Evolutionary conservation across 345 rosid species (phyloP).

Genomic region (Alliaria petiolata): DNA sequence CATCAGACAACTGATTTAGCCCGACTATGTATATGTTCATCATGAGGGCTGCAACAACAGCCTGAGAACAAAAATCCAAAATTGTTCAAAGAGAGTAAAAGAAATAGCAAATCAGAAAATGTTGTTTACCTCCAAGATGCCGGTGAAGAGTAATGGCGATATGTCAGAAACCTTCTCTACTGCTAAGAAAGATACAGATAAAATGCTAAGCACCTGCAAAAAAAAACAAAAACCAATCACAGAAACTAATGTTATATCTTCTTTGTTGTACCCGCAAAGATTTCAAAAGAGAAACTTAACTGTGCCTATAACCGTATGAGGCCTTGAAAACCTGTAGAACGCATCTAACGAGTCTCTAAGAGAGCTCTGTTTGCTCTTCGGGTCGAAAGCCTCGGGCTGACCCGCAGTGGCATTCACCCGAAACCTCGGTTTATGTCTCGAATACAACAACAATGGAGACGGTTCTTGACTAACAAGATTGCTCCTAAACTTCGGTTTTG

Average conservation of each 20-base stretch:
- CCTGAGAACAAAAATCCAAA: constrained; percentile 50
- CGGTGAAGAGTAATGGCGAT: constrained; percentile 63
- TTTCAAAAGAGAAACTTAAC: constrained; percentile 50
- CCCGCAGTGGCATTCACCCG: constrained; percentile 53
- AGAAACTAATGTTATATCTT: neutral
- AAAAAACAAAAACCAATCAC: neutral
- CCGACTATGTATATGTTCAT: constrained; percentile 97
- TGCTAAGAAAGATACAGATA: constrained; percentile 92
- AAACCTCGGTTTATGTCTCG: constrained; percentile 31
- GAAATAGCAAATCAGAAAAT: too few relatives aligned
- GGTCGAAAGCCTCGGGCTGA: constrained; percentile 48
- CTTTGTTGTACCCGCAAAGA: neutral
- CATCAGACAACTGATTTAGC: constrained; percentile 79
- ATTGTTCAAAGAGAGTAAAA: neutral
- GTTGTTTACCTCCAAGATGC: constrained; percentile 91
- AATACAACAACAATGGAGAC: neutral
- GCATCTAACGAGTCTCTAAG: constrained; percentile 52
- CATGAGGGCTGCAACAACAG: constrained; percentile 83
- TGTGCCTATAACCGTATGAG: constrained; percentile 93
- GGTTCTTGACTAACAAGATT: constrained; percentile 18
- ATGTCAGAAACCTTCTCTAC: constrained; percentile 74
- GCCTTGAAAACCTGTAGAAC: constrained; percentile 90
- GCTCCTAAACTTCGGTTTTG: constrained; percentile 31
- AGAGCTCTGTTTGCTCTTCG: constrained; percentile 36
- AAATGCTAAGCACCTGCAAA: constrained; percentile 73